Percentiles rank a stretch among this genome's conserved stretches.
Conservation (phyloP, 208 protist species). For the Acanthamoeba sp. region DNA sequence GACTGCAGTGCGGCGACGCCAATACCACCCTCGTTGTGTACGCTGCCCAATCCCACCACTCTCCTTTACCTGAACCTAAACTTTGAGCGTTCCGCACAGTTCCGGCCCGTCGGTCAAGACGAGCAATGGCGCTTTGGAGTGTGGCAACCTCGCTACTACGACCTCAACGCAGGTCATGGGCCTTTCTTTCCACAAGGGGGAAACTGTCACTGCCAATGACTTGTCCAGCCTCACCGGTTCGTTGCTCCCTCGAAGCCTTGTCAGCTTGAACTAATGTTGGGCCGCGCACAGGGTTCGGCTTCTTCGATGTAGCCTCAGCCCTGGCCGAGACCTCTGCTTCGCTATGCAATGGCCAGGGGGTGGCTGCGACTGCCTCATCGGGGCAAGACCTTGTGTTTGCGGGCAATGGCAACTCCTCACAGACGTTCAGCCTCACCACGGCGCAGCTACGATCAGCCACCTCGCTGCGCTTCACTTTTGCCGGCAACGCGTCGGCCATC, state of each 20-base stretch:
- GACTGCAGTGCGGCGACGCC: not conserved
- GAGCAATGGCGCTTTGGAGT: not conserved
- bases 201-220: not conserved
- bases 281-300: not conserved
- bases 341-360: not conserved
- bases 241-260: no score
- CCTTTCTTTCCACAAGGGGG: not conserved
- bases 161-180: not conserved
- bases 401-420: not conserved
- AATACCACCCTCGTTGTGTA: not conserved
- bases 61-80: no score
- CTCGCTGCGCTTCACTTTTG: not conserved
- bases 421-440: constrained; percentile 8
- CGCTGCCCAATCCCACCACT: no score
- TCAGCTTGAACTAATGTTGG: not conserved
- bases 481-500: not conserved
- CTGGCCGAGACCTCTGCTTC: not conserved
- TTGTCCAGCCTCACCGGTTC: not conserved
- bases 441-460: not conserved
- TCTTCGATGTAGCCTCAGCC: not conserved
- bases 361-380: not conserved
- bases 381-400: not conserved
- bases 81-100: no score
- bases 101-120: not conserved
- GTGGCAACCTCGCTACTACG: not conserved